These are phyloP conservation scores for Diplodia corticola DNA, from an alignment of 2,329 filamentous ascomycete species.

Conservation along the genomic window DNA sequence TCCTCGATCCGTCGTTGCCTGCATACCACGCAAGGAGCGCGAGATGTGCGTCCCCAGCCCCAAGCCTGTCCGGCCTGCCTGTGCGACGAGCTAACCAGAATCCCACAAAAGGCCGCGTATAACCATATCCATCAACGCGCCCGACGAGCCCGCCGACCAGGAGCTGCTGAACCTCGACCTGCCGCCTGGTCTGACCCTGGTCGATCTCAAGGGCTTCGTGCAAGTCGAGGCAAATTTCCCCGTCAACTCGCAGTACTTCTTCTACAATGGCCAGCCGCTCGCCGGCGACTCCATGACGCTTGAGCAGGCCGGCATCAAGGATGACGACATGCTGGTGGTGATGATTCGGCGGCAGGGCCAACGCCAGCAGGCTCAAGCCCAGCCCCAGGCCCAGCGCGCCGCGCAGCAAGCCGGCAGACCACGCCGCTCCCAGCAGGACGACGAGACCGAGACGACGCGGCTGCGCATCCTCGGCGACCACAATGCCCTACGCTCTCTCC, in stretches of 20 bases:
- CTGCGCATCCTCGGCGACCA: conserved; percentile 81
- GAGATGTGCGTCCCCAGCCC: conserved; percentile 38
- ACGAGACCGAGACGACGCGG: conserved; percentile 76
- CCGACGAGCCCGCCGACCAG: conserved; percentile 65
- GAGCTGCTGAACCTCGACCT: conserved; percentile 82
- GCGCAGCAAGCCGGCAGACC: neutral
- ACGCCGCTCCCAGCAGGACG: conserved; percentile 15
- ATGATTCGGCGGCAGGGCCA: conserved; percentile 58
- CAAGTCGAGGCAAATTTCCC: conserved; percentile 78
- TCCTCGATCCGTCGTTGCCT: conserved; percentile 35
- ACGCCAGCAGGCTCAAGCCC: conserved; percentile 7
- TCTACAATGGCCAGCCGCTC: conserved; percentile 84
- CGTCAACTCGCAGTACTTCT: conserved; percentile 74
- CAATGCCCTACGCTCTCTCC: conserved; percentile 67
- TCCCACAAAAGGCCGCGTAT: conserved; percentile 67
- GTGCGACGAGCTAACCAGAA: conserved; percentile 33
- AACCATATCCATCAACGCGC: conserved; percentile 79
- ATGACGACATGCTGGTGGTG: conserved; percentile 91
- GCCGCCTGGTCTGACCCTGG: conserved; percentile 77
- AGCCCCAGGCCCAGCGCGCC: neutral
- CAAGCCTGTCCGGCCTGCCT: conserved; percentile 26
- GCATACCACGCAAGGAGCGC: conserved; percentile 39
- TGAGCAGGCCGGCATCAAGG: conserved; percentile 73
- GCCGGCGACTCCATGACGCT: conserved; percentile 77
- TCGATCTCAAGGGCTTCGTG: conserved; percentile 83